Conservation (phyloP, 1,284 basidiomycete genomes). For the Moniliella sp. region DNA sequence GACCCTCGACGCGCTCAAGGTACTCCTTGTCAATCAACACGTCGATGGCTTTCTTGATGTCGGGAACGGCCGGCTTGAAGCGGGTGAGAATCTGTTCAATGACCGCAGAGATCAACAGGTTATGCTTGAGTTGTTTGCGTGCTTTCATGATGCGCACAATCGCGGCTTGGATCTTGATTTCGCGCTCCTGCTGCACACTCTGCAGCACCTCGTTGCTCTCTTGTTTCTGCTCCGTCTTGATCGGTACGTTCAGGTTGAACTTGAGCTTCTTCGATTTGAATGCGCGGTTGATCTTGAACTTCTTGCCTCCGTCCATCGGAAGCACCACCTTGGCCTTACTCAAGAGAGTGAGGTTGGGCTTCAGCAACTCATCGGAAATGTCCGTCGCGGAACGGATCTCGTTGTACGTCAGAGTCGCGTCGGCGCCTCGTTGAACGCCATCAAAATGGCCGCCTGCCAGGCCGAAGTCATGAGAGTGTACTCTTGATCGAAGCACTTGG, state of each 20-base stretch:
- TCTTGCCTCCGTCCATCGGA: slow-evolving; percentile 54
- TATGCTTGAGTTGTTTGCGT: slow-evolving; percentile 83
- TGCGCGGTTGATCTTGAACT: slow-evolving; percentile 70
- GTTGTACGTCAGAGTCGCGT: slow-evolving; percentile 54
- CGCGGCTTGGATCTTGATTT: slow-evolving; percentile 87
- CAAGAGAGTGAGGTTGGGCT: slow-evolving; percentile 58
- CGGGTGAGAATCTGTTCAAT: slow-evolving; percentile 70
- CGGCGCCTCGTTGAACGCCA: slow-evolving; percentile 76
- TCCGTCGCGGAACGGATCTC: slow-evolving; percentile 64
- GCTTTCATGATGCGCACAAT: slow-evolving; percentile 98
- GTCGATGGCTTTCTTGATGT: slow-evolving; percentile 69
- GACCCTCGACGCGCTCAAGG: slow-evolving; percentile 66
- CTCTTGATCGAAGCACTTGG: slow-evolving; percentile 76
- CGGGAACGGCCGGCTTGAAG: slow-evolving; percentile 69
- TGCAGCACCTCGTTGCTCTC: slow-evolving; percentile 77
- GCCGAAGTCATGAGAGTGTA: slow-evolving; percentile 85
- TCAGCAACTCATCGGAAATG: slow-evolving; percentile 61
- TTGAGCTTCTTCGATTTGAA: slow-evolving; percentile 78
- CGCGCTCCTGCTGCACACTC: slow-evolving; percentile 88
- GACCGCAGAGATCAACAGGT: slow-evolving; percentile 76
- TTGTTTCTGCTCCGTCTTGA: slow-evolving; percentile 80
- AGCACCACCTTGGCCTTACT: slow-evolving; percentile 73
- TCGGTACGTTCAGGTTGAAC: slow-evolving; percentile 75
- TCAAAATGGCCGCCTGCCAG: slow-evolving; percentile 79
- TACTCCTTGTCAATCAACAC: slow-evolving; percentile 90